Base-by-base conservation (phyloP, 768 basidiomycete species). In the Collybia mongolica region DNA sequence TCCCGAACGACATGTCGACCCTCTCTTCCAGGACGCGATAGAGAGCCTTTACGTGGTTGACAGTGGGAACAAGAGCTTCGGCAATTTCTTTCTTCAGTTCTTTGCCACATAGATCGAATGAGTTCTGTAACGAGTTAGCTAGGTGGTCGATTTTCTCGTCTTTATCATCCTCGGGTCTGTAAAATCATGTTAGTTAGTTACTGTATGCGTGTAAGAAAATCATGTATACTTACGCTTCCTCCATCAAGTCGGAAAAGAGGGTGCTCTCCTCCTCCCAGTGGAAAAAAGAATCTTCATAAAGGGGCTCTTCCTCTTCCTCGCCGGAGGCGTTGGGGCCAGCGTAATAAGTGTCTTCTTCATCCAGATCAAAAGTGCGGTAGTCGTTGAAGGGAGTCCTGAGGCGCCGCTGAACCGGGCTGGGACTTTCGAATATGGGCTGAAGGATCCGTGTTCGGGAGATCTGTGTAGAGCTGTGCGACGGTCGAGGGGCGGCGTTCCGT, bases 191-290 rank as follows among this genome's bases (percentile, higher is more conserved):
- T n/a, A 15, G 32, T 39, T 47, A 37, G 46, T 51, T 24, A 53
- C 46, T 46, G 51, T 50, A 55, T 53, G 51, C 49, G 53, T 51
- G 49, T 54, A 19, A 44, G 39, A 46, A 44, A 18, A 44, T 28
- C 50, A 12, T 14, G 24, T 43, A 44, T 20, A 52, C 65, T 54
- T 61, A 76, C 76, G 61, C 68, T 43, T 73, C 70, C 35, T 76
- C 71, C 61, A 81, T 60, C 18, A 82, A 64, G 39, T 73, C 74
- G 14, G 74, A 71, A n/a, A 79, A 69, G 28, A 82, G 68, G 2
- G 79, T 79, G n/a, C 60, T 64, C 57, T 80, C 79, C 53, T 79
- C 75, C 35, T 81, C 74, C 79, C 79, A 82, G 26, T 65, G 60
- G 58, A 79, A 80, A 19, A 65, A 59, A 1, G 60, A 57, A 15